Percentiles rank a stretch among this genome's conserved stretches.
Conservation (phyloP, 2,329 filamentous ascomycete species). For the Aspergillus pseudonomiae region DNA sequence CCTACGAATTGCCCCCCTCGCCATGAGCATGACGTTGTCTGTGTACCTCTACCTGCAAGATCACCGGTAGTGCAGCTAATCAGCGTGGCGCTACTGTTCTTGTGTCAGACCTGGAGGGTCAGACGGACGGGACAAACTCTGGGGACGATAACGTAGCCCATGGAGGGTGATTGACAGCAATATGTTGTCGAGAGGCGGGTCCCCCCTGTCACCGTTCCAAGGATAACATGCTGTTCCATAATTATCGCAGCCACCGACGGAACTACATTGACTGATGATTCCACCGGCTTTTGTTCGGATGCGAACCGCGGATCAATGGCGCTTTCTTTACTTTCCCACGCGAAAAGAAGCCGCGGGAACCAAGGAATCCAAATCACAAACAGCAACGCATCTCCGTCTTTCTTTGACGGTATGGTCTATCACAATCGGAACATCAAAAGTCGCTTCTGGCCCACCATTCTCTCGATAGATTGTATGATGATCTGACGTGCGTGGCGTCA, state of each 20-base stretch:
- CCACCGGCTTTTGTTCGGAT: neutral
- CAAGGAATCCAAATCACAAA: neutral
- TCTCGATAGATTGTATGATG: neutral
- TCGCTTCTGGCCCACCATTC: neutral
- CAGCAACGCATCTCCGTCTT: neutral
- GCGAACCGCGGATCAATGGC: neutral
- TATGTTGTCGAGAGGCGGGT: neutral
- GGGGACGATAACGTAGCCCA: neutral
- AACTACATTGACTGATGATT: neutral
- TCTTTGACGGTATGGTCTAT: neutral
- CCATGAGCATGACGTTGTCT: conserved; percentile 8
- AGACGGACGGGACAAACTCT: neutral
- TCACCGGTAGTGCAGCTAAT: conserved; percentile 2
- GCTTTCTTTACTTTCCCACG: neutral
- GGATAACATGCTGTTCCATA: neutral
- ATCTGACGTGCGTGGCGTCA: conserved; percentile 28
- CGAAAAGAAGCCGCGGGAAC: neutral
- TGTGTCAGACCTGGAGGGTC: neutral
- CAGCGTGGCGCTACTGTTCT: conserved; percentile 1
- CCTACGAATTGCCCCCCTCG: conserved; percentile 3
- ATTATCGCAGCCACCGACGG: neutral
- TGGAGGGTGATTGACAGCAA: neutral
- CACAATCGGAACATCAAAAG: neutral
- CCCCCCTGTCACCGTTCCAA: conserved; percentile 3
- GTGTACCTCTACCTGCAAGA: conserved; percentile 5